Evolutionary conservation across 371 early-diverging fungal genomes (phyloP).

Genomic region (Homolaphlyctis polyrhiza): DNA sequence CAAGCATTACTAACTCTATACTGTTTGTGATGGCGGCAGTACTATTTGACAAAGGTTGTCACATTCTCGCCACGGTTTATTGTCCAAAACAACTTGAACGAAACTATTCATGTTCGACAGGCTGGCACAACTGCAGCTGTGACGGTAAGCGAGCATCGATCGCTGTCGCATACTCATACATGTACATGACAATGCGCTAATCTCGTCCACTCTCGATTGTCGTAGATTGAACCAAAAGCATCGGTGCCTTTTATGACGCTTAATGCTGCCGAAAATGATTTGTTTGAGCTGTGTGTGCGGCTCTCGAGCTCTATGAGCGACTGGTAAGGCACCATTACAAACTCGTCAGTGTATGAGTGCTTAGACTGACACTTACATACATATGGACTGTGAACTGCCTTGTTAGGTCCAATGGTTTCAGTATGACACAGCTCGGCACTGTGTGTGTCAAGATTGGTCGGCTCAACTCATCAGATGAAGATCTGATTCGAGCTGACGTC

Average conservation of each 20-base stretch:
- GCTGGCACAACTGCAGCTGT: slow-evolving; percentile 51
- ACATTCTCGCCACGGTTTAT: slow-evolving; percentile 90
- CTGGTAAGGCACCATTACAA: too few relatives aligned
- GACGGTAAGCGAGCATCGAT: too few relatives aligned
- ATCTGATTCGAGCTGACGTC: slow-evolving; percentile 72
- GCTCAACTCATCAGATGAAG: slow-evolving; percentile 45
- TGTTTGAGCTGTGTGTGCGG: slow-evolving; percentile 60
- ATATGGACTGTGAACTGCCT: not conserved
- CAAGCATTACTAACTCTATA: not conserved
- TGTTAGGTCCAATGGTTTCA: slow-evolving; percentile 85
- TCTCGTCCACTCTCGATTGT: too few relatives aligned
- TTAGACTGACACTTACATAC: not conserved
- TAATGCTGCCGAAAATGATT: slow-evolving; percentile 42
- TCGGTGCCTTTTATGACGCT: slow-evolving; percentile 70
- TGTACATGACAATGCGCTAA: too few relatives aligned
- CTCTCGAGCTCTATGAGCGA: slow-evolving; percentile 64
- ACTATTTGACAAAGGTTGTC: slow-evolving; percentile 74
- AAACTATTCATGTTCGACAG: slow-evolving; percentile 72
- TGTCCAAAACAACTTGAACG: slow-evolving; percentile 71
- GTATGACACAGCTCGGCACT: slow-evolving; percentile 81
- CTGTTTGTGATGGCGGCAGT: slow-evolving; percentile 23
- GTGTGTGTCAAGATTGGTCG: slow-evolving; percentile 70
- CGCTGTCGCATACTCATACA: too few relatives aligned
- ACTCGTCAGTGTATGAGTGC: not conserved
- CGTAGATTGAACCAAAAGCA: slow-evolving; percentile 42